Conservation (phyloP, 805 yeast species). For the Saccharomycopsis vini region DNA sequence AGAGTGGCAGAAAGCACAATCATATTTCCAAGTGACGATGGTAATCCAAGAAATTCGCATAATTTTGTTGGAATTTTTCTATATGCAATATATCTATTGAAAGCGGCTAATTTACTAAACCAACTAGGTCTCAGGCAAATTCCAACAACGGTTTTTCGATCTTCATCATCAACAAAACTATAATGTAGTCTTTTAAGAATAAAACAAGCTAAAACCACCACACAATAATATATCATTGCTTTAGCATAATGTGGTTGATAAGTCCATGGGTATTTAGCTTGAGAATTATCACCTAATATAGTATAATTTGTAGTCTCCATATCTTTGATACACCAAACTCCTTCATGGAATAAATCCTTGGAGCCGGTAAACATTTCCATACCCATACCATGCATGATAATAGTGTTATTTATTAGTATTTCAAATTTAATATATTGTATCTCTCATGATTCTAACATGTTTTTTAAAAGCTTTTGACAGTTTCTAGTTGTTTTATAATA, state of each 20-base stretch:
- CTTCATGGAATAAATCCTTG: conserved; percentile 11
- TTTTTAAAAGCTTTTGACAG: too few relatives aligned
- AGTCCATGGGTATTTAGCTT: conserved; percentile 2
- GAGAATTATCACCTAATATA: neutral
- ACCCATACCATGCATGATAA: too few relatives aligned
- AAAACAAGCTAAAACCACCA: conserved; percentile 1
- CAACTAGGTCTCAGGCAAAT: neutral
- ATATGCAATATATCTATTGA: conserved; percentile 27
- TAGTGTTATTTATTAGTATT: too few relatives aligned
- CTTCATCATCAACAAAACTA: conserved; percentile 1
- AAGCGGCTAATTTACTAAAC: conserved; percentile 23
- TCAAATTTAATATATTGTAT: too few relatives aligned
- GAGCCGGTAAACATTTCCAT: too few relatives aligned
- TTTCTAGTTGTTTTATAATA: too few relatives aligned
- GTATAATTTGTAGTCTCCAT: conserved; percentile 3
- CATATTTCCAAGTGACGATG: conserved; percentile 30
- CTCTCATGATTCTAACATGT: too few relatives aligned
- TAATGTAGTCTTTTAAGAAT: conserved; percentile 4
- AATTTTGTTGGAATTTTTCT: conserved; percentile 26
- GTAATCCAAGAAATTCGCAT: conserved; percentile 31
- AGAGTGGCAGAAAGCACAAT: conserved; percentile 27
- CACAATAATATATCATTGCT: conserved; percentile 5
- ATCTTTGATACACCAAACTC: conserved; percentile 24
- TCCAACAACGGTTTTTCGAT: neutral
- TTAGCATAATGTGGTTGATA: conserved; percentile 5